phyloP scores from a whole-genome alignment of 208 protist genomes.

The Acanthamoeba lenticulata region DNA sequence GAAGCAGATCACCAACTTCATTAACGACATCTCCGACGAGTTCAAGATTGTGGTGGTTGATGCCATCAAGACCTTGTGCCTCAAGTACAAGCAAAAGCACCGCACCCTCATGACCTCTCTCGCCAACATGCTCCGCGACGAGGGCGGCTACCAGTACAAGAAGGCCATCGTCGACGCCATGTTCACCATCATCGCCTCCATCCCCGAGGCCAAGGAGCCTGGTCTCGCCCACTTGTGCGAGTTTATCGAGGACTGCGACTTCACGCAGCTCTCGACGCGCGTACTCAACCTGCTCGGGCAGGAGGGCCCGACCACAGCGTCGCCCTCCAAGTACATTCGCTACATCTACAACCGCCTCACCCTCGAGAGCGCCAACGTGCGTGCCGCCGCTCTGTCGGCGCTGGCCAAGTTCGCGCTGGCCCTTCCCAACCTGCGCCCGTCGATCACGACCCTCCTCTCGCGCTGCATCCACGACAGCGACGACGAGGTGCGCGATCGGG shows the following conservation, averaged over 20 bases:
- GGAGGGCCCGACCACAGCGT: slow-evolving; percentile 92
- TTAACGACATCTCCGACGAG: slow-evolving; percentile 97
- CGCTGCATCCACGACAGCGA: slow-evolving; percentile 95
- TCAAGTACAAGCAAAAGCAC: slow-evolving; percentile 96
- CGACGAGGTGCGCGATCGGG: slow-evolving; percentile 98
- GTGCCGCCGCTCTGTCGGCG: slow-evolving; percentile 95
- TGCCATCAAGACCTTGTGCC: slow-evolving; percentile 93
- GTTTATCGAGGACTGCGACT: slow-evolving; percentile 99
- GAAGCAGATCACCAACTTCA: slow-evolving; percentile 94
- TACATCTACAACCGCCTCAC: slow-evolving; percentile 98
- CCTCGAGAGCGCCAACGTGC: slow-evolving; percentile 93
- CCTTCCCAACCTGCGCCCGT: slow-evolving; percentile 89
- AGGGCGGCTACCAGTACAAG: slow-evolving; percentile 91
- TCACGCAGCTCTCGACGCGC: slow-evolving; percentile 93
- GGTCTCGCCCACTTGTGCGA: slow-evolving; percentile 95
- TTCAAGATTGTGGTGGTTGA: slow-evolving; percentile 98
- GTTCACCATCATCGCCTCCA: slow-evolving; percentile 92
- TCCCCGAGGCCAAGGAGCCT: slow-evolving; percentile 92
- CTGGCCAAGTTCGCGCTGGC: slow-evolving; percentile 97
- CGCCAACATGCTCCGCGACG: slow-evolving; percentile 85
- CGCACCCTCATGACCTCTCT: slow-evolving; percentile 90
- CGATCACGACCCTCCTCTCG: slow-evolving; percentile 91
- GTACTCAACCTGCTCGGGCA: slow-evolving; percentile 96
- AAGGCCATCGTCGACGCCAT: slow-evolving; percentile 96
- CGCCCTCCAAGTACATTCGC: slow-evolving; percentile 92